Percentiles rank a stretch among this genome's conserved stretches.
These are phyloP conservation scores for Lasiodiplodia hormozganensis DNA, from an alignment of 2,329 filamentous ascomycete species.

Conservation along the genomic window DNA sequence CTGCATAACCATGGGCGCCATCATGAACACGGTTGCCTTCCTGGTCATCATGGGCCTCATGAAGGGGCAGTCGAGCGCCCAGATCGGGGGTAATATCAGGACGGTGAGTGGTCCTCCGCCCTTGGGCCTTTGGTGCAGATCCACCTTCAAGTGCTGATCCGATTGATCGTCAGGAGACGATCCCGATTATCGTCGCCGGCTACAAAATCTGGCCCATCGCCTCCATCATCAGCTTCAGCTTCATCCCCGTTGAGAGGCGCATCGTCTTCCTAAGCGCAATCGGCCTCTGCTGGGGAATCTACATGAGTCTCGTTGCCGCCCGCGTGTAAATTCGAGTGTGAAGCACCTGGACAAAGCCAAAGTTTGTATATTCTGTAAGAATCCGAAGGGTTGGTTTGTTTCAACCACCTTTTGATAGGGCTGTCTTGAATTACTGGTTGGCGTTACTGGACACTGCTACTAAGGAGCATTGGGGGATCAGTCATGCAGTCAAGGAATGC, in stretches of 20 bases:
- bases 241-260: constrained; percentile 72
- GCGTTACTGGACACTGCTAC: neutral
- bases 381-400: too few species aligned
- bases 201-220: constrained; percentile 77
- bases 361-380: too few species aligned
- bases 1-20: constrained; percentile 68
- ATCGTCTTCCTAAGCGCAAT: constrained; percentile 76
- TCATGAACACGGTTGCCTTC: constrained; percentile 70
- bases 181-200: constrained; percentile 61
- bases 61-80: constrained; percentile 43
- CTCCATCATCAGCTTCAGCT: constrained; percentile 72
- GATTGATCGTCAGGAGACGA: constrained; percentile 37
- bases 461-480: neutral
- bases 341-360: neutral
- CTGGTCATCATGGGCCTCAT: constrained; percentile 65
- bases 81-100: constrained; percentile 43
- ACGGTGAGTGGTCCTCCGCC: constrained; percentile 43
- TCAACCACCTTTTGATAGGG: neutral
- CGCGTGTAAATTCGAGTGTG: constrained; percentile 26
- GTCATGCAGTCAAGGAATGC: neutral
- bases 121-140: neutral
- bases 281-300: constrained; percentile 77
- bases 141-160: constrained; percentile 43
- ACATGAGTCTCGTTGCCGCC: constrained; percentile 68
- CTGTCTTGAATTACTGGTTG: neutral